These are phyloP conservation scores for Leishmania amazonensis DNA, from an alignment of 208 protist genomes.

Conservation along the genomic window DNA sequence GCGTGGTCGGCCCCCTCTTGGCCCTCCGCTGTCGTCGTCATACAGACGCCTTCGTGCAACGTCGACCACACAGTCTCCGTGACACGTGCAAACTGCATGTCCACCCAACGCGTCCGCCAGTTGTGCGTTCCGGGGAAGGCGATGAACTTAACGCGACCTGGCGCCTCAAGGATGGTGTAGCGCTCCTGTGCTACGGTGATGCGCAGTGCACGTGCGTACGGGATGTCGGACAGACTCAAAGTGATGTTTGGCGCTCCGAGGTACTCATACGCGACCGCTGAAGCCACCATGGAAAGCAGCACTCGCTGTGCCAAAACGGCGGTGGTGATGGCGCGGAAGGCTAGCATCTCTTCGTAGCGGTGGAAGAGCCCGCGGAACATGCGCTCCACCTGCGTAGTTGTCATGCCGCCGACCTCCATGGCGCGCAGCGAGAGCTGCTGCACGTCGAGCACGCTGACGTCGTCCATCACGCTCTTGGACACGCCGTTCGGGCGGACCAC, in stretches of 20 bases:
- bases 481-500: conserved; percentile 34
- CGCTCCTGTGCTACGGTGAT: conserved; percentile 37
- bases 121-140: conserved; percentile 85
- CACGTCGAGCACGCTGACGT: conserved; percentile 38
- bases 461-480: conserved; percentile 11
- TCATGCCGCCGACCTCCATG: conserved; percentile 37
- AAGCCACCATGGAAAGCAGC: conserved; percentile 57
- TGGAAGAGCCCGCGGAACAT: conserved; percentile 55
- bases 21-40: neutral
- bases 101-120: conserved; percentile 61
- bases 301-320: conserved; percentile 45
- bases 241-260: conserved; percentile 53
- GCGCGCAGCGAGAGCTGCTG: conserved; percentile 37
- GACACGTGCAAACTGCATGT: conserved; percentile 44
- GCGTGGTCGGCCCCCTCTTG: neutral
- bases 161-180: conserved; percentile 73
- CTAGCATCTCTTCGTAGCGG: conserved; percentile 49
- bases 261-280: conserved; percentile 76
- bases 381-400: conserved; percentile 38
- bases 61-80: conserved; percentile 35
- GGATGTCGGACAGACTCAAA: conserved; percentile 64
- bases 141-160: conserved; percentile 73
- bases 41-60: conserved; percentile 43
- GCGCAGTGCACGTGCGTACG: conserved; percentile 66
- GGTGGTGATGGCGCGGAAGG: conserved; percentile 42